These are phyloP conservation scores for Rubia occidens DNA, from an alignment of 305 asterid genomes.

Conservation along the genomic window DNA sequence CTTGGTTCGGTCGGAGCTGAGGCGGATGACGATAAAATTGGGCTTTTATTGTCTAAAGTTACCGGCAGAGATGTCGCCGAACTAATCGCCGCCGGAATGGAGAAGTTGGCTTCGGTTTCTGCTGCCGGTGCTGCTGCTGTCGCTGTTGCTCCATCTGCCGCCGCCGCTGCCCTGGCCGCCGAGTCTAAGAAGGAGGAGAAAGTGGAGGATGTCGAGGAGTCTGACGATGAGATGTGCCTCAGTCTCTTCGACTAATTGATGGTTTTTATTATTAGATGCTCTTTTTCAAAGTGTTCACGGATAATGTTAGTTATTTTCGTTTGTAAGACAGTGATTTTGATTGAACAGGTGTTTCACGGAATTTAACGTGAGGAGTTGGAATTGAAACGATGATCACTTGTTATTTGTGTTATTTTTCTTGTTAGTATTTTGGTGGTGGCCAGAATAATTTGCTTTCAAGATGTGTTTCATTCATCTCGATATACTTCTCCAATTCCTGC, in stretches of 20 bases:
- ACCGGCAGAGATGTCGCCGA: neutral
- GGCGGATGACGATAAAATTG: neutral
- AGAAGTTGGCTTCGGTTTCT: neutral
- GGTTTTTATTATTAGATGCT: neutral
- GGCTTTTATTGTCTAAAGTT: neutral
- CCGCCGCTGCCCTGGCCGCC: neutral
- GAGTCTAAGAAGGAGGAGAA: neutral
- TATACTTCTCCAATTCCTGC: too few species aligned
- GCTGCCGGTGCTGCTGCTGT: neutral
- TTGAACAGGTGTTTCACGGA: too few species aligned
- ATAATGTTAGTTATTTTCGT: too few species aligned
- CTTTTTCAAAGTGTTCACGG: neutral
- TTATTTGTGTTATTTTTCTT: too few species aligned
- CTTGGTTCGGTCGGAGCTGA: slow-evolving; percentile 5
- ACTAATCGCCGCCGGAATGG: neutral
- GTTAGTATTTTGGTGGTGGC: too few species aligned
- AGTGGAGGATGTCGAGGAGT: neutral
- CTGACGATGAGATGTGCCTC: neutral
- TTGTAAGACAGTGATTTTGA: too few species aligned
- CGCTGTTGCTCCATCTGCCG: neutral
- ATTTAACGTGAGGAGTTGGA: too few species aligned
- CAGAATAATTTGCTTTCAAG: too few species aligned
- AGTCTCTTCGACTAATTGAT: neutral
- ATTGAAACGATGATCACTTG: too few species aligned
- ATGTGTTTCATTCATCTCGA: too few species aligned